Evolutionary conservation across 768 basidiomycete genomes (phyloP), one percentile per base, ranked within the genome.

Genomic region (Macrocybe gigantea): DNA sequence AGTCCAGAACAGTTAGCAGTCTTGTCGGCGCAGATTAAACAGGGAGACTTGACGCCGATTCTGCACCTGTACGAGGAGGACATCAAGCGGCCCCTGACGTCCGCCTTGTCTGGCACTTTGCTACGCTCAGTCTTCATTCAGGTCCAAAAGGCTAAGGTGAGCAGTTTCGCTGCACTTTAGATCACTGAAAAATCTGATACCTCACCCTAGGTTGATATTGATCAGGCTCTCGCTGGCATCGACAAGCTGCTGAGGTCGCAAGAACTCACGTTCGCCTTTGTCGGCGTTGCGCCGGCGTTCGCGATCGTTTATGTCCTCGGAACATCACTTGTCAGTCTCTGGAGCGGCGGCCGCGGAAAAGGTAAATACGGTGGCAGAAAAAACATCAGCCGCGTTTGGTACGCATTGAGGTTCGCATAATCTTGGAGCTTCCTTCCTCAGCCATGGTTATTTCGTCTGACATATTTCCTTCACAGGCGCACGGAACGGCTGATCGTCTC

Each of bases 231-330:
- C 37, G 72, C 82, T 7, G 94, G 94, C 5, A 93, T 98, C 54
- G 95, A 97, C 64, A 92, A 87, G 59, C 72, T 98, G 47, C 82
- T 98, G 53, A 91, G 86, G 55, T 94, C 91, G 1, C 93, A 96
- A 66, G 91, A 95, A 60, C 72, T 96, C 38, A 96, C 93, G 1
- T 99, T 99, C 57, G 95, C 89, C 5, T 97, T 97, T 58, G 93
- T 97, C 50, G 94, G 94, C 54, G 86, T 98, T 11, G 93, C 95
- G 0, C 95, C 95, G 7, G 85, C 88, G 0, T 66, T 97, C 42
- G 79, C 85, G 4, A 69, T 98, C 33, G 77, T 93, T 3, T 94
- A 93, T 55, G 70, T 83, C 1, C 49, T 75, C 2, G 73, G 76
- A 11, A 80, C 79, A 7, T 82, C 77, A 60, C 31, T 85, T 3